Evolutionary conservation across 345 rosid species (phyloP).

Genomic region (Raphanus sativus): DNA sequence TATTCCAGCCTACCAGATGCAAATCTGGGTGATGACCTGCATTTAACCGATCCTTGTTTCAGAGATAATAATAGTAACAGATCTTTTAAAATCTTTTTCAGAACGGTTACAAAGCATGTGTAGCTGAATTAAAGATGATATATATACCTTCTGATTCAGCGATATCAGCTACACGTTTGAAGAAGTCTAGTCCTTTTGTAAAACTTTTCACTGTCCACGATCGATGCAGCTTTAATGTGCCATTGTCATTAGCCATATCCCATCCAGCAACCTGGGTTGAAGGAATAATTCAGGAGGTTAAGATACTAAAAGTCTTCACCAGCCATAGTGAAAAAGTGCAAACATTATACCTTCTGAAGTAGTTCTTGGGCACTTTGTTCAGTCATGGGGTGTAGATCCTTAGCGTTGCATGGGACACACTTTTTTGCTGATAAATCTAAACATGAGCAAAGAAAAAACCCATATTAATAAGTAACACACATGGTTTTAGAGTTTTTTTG

Average conservation of each 20-base stretch:
- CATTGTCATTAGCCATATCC: constrained; percentile 72
- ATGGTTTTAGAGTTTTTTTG: background rate
- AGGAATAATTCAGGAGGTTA: background rate
- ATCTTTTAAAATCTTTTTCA: background rate
- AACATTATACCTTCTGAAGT: constrained; percentile 56
- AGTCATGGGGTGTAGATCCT: constrained; percentile 79
- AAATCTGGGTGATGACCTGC: constrained; percentile 99
- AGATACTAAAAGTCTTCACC: background rate
- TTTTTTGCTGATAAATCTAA: constrained; percentile 73
- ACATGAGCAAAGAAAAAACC: background rate
- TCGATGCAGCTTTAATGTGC: constrained; percentile 61
- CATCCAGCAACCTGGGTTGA: constrained; percentile 67
- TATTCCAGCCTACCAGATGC: constrained; percentile 98
- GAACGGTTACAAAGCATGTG: background rate
- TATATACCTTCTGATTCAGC: constrained; percentile 84
- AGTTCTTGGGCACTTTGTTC: constrained; percentile 63
- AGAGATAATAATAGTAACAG: background rate
- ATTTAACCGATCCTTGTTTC: constrained; percentile 16
- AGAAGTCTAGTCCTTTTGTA: constrained; percentile 78
- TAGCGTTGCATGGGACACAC: constrained; percentile 85
- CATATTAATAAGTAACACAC: constrained; percentile 7
- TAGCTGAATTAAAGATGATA: background rate
- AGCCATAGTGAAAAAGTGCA: background rate
- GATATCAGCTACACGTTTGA: constrained; percentile 65
- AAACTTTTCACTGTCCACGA: constrained; percentile 80